Evolutionary conservation across 768 basidiomycete species (phyloP).

Genomic region (Neoboletus brunneissimus): DNA sequence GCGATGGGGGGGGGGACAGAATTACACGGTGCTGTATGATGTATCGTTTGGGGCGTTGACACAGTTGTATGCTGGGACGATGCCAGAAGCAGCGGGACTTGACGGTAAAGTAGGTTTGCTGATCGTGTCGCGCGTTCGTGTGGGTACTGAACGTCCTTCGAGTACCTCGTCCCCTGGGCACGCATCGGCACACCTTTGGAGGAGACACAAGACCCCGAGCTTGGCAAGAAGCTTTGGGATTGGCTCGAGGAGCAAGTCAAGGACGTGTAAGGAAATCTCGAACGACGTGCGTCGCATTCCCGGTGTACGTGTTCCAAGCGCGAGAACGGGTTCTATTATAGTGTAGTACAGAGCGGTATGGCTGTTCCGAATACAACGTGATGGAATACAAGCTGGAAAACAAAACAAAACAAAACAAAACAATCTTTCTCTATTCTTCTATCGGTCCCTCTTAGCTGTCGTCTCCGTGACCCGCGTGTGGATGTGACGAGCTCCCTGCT

Average conservation of each 20-base stretch:
- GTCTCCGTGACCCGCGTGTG: conserved; percentile 24
- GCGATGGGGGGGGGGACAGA: conserved; percentile 9
- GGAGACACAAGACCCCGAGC: conserved; percentile 32
- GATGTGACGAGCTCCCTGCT: conserved; percentile 27
- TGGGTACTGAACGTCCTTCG: neutral
- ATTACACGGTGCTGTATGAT: conserved; percentile 26
- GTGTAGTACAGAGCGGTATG: conserved; percentile 11
- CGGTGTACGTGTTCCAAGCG: neutral
- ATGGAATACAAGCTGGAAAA: conserved; percentile 9
- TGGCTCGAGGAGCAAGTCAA: conserved; percentile 48
- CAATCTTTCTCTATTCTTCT: neutral
- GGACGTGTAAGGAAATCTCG: conserved; percentile 3
- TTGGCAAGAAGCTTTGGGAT: conserved; percentile 40
- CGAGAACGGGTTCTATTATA: conserved; percentile 1
- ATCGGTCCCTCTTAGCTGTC: conserved; percentile 10
- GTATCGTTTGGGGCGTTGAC: conserved; percentile 40
- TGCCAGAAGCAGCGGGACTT: conserved; percentile 35
- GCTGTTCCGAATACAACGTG: conserved; percentile 15
- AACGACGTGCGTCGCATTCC: neutral
- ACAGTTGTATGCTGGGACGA: conserved; percentile 43
- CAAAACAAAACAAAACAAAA: neutral
- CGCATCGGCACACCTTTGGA: conserved; percentile 27
- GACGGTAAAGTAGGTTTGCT: conserved; percentile 41
- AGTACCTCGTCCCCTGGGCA: conserved; percentile 50
- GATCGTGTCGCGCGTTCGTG: neutral